These are phyloP conservation scores for Isatis lusitanica DNA, from an alignment of 441 rosid genomes.

Conservation along the genomic window DNA sequence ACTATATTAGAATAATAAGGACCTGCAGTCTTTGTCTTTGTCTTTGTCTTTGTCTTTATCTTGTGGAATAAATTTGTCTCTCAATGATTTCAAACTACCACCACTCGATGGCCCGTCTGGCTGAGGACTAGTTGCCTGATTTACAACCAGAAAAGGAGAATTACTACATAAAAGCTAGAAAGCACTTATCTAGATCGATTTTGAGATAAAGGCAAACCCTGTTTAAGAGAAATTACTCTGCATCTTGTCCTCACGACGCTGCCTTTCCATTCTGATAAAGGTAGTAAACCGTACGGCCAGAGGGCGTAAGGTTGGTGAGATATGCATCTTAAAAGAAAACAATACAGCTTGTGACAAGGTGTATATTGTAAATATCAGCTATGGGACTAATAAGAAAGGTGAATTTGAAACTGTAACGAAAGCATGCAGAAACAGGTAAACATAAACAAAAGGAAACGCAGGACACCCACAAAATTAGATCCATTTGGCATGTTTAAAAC, in stretches of 20 bases:
- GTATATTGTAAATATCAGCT: neutral
- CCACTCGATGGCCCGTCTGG: constrained; percentile 59
- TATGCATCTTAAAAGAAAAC: constrained; percentile 22
- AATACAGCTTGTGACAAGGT: neutral
- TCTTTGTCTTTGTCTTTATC: constrained; percentile 52
- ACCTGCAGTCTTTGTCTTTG: constrained; percentile 66
- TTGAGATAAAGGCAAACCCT: constrained; percentile 45
- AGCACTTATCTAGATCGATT: constrained; percentile 4
- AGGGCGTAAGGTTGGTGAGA: neutral
- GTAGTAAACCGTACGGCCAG: constrained; percentile 1
- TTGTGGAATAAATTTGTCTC: constrained; percentile 56
- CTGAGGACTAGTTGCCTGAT: constrained; percentile 73
- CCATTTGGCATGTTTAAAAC: neutral
- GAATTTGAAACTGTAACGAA: neutral
- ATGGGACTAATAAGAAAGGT: constrained; percentile 6
- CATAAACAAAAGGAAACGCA: neutral
- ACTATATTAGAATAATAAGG: constrained; percentile 22
- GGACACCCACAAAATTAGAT: constrained; percentile 5
- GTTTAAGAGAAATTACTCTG: constrained; percentile 62
- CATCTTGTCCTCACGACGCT: constrained; percentile 68
- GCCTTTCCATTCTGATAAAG: constrained; percentile 68
- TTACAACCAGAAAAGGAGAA: constrained; percentile 23
- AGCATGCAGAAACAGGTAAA: constrained; percentile 2
- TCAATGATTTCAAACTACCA: constrained; percentile 62
- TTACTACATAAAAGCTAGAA: neutral